A percentile compares a stretch with the other conserved stretches of the same genome.
phyloP scores from a whole-genome alignment of 768 basidiomycete genomes.

The Phylloporus sp. region DNA sequence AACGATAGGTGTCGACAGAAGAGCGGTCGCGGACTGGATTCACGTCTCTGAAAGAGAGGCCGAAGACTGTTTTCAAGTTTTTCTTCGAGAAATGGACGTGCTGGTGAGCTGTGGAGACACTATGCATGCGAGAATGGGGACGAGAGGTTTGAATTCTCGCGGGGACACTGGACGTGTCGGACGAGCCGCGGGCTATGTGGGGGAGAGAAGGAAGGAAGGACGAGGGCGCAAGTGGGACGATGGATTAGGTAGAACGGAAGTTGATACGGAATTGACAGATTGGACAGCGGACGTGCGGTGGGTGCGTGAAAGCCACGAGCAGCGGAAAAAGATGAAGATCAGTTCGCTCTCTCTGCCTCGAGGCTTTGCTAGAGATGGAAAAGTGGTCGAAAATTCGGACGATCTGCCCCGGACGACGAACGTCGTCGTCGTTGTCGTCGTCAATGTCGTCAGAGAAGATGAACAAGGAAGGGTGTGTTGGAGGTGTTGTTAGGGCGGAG shows the following conservation, averaged over 20 bases:
- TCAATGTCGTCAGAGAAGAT: not conserved
- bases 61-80: slow-evolving; percentile 47
- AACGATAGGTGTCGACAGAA: slow-evolving; percentile 25
- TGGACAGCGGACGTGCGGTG: slow-evolving; percentile 29
- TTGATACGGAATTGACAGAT: slow-evolving; percentile 26
- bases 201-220: slow-evolving; percentile 20
- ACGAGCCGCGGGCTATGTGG: slow-evolving; percentile 26
- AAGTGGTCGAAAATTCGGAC: slow-evolving; percentile 13
- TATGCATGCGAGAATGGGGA: slow-evolving; percentile 38
- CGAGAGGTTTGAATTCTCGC: slow-evolving; percentile 24
- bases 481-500: slow-evolving; percentile 23
- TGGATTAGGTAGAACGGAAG: slow-evolving; percentile 30
- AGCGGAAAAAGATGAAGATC: slow-evolving; percentile 29
- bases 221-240: slow-evolving; percentile 24
- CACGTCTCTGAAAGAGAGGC: slow-evolving; percentile 36
- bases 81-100: slow-evolving; percentile 36
- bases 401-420: slow-evolving; percentile 5
- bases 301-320: slow-evolving; percentile 34
- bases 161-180: slow-evolving; percentile 23
- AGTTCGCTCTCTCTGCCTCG: slow-evolving; percentile 24
- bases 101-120: slow-evolving; percentile 34
- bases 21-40: slow-evolving; percentile 27
- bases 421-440: slow-evolving; percentile 7
- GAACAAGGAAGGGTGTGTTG: slow-evolving; percentile 17
- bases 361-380: slow-evolving; percentile 27